Conservation (phyloP, 345 rosid species). For the Aquilaria sinensis region DNA sequence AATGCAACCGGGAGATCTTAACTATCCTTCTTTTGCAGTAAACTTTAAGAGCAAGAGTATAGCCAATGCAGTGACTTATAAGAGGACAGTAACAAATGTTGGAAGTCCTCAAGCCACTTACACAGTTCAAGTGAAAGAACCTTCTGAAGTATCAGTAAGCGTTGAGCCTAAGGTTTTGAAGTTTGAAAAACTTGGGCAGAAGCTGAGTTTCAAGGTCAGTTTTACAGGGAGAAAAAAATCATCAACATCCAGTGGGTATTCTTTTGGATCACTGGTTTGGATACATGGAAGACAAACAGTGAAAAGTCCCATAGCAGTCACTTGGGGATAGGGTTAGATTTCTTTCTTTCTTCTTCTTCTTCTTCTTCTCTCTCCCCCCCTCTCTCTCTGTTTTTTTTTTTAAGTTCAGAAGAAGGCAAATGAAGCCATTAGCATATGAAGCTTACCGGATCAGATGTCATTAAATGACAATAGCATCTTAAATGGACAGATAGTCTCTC, state of each 20-base stretch:
- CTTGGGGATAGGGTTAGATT: slow-evolving; percentile 5
- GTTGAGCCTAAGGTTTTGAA: slow-evolving; percentile 7
- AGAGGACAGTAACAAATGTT: slow-evolving; percentile 10
- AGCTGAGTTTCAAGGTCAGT: slow-evolving; percentile 9
- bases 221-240: neutral
- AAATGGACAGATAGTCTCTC: no score
- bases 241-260: neutral
- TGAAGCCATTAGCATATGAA: no score
- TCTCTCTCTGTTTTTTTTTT: no score
- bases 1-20: slow-evolving; percentile 4
- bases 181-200: slow-evolving; percentile 9
- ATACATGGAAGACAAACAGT: neutral
- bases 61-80: neutral
- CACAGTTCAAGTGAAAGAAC: slow-evolving; percentile 4
- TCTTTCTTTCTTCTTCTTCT: neutral
- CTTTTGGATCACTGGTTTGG: slow-evolving; percentile 10
- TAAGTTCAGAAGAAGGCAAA: no score
- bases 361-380: no score
- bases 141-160: neutral
- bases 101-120: slow-evolving; percentile 2
- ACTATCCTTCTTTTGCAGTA: slow-evolving; percentile 12
- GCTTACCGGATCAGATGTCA: no score
- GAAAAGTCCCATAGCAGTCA: slow-evolving; percentile 12
- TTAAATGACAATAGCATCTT: no score
- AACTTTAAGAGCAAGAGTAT: slow-evolving; percentile 4